Evolutionary conservation across 2,329 filamentous ascomycete genomes (phyloP).

Genomic region (Dothiorella sarmentorum): DNA sequence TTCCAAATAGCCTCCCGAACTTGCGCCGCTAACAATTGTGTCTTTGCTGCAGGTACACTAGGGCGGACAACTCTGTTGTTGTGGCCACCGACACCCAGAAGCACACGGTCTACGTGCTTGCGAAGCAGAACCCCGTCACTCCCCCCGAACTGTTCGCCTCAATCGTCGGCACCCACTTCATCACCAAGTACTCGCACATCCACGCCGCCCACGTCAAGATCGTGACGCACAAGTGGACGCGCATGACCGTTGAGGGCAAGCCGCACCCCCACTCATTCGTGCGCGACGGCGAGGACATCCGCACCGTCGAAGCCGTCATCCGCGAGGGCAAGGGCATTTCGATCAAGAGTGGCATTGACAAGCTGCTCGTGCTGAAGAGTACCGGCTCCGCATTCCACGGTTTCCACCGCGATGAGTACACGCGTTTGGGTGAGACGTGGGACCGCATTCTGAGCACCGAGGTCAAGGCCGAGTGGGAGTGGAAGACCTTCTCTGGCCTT

Average conservation of each 20-base stretch:
- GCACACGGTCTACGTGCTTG: constrained; percentile 85
- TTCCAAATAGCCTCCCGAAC: constrained; percentile 5
- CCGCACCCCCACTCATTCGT: constrained; percentile 94
- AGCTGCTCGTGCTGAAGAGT: constrained; percentile 88
- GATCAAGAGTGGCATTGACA: constrained; percentile 73
- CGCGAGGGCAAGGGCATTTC: constrained; percentile 65
- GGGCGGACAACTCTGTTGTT: constrained; percentile 89
- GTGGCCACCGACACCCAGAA: constrained; percentile 98
- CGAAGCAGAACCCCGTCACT: constrained; percentile 87
- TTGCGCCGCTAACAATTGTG: constrained; percentile 16
- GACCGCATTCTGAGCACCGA: constrained; percentile 95
- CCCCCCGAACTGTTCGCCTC: constrained; percentile 90
- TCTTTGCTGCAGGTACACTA: constrained; percentile 66
- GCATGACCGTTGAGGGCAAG: constrained; percentile 81
- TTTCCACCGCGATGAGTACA: constrained; percentile 91
- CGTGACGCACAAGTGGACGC: constrained; percentile 84
- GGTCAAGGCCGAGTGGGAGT: constrained; percentile 82
- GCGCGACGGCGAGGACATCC: constrained; percentile 83
- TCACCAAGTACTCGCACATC: constrained; percentile 85
- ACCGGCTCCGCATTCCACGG: constrained; percentile 95
- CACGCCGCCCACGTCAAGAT: constrained; percentile 77
- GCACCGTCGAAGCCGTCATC: constrained; percentile 72
- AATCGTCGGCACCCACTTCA: constrained; percentile 82
- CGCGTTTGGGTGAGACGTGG: constrained; percentile 84
- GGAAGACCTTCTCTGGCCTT: constrained; percentile 67